Conservation (phyloP, 1,139 yeast species). For the Wickerhamiella infanticola region DNA sequence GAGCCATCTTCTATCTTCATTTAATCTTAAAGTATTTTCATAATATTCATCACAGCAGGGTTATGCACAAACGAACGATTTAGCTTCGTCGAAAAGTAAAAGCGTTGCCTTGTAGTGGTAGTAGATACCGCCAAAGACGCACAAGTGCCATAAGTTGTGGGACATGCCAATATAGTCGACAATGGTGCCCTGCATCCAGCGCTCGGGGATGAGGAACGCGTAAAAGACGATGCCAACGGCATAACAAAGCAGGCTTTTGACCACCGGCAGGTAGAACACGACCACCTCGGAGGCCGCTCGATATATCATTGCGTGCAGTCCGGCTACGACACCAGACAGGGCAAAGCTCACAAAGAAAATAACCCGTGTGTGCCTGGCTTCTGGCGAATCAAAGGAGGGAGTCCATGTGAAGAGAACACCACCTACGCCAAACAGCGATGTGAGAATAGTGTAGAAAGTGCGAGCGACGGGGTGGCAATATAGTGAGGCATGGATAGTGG, state of each 20-base stretch:
- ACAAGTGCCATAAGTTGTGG: slow-evolving; percentile 88
- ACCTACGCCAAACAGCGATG: slow-evolving; percentile 48
- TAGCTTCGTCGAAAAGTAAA: slow-evolving; percentile 42
- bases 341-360: slow-evolving; percentile 75
- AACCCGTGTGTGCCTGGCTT: slow-evolving; percentile 63
- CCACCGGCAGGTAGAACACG: slow-evolving; percentile 43
- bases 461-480: slow-evolving; percentile 42
- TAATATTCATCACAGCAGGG: neutral
- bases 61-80: slow-evolving; percentile 18
- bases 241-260: slow-evolving; percentile 58
- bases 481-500: slow-evolving; percentile 71
- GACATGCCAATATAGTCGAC: slow-evolving; percentile 73
- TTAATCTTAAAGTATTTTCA: too few species aligned
- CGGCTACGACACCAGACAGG: slow-evolving; percentile 53
- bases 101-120: slow-evolving; percentile 73
- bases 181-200: slow-evolving; percentile 41
- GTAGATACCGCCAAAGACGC: slow-evolving; percentile 72
- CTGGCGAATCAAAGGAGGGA: slow-evolving; percentile 76
- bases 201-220: slow-evolving; percentile 79
- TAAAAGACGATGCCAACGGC: slow-evolving; percentile 72
- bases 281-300: slow-evolving; percentile 43
- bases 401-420: slow-evolving; percentile 84
- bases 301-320: slow-evolving; percentile 38
- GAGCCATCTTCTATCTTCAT: too few species aligned
- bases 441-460: slow-evolving; percentile 39